Conservation (phyloP, 148 eudicot species). For the Oxyria digyna region DNA sequence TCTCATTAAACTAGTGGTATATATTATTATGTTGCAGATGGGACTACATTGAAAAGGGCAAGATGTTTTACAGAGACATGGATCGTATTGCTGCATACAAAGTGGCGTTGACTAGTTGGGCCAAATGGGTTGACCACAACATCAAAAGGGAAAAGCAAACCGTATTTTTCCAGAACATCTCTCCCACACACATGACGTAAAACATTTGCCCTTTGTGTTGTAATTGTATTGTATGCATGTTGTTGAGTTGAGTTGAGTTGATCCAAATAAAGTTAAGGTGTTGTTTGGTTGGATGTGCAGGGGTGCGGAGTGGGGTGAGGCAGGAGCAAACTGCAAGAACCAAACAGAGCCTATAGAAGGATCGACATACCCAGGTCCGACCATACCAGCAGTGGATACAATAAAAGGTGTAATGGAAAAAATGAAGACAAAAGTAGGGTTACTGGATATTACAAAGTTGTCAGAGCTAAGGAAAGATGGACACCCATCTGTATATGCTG, state of each 20-base stretch:
- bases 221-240: too few species aligned
- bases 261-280: too few species aligned
- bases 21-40: constrained; percentile 20
- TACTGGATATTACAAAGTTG: constrained; percentile 32
- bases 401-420: constrained; percentile 20
- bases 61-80: constrained; percentile 29
- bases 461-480: constrained; percentile 48
- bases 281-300: constrained; percentile 9
- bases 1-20: too few species aligned
- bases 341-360: constrained; percentile 22
- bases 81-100: constrained; percentile 26
- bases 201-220: background rate
- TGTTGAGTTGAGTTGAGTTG: too few species aligned
- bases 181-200: constrained; percentile 41
- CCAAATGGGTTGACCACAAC: constrained; percentile 42
- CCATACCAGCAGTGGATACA: constrained; percentile 14
- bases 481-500: constrained; percentile 36
- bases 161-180: constrained; percentile 44
- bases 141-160: constrained; percentile 16
- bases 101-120: constrained; percentile 37
- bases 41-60: constrained; percentile 35
- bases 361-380: constrained; percentile 18
- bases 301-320: constrained; percentile 25
- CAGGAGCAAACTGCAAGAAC: constrained; percentile 23
- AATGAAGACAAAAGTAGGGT: constrained; percentile 19